Conservation (phyloP, 495 filamentous ascomycete genomes). For the Lasiosphaeria hispida region DNA sequence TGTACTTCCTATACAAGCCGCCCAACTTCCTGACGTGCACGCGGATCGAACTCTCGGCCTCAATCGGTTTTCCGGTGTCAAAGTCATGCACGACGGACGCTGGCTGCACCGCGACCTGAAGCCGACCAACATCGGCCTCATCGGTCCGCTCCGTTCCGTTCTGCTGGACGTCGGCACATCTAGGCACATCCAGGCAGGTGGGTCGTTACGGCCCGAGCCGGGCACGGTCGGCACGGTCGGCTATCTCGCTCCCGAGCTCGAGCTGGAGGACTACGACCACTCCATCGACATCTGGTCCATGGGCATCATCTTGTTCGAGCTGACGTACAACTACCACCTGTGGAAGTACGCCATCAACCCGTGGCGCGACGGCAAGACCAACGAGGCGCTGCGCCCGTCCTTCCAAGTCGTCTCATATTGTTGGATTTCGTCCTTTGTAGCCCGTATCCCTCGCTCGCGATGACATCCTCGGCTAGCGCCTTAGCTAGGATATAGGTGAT, state of each 20-base stretch:
- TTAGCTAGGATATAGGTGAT: too few relatives aligned
- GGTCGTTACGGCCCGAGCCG: conserved; percentile 15
- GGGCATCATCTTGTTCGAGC: conserved; percentile 15
- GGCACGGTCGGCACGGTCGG: conserved; percentile 16
- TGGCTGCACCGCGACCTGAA: conserved; percentile 13
- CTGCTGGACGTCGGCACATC: conserved; percentile 18
- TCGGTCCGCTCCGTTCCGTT: conserved; percentile 12
- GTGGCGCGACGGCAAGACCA: conserved; percentile 5
- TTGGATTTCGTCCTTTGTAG: too few relatives aligned
- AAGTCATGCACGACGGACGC: conserved; percentile 3
- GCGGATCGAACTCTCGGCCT: conserved; percentile 13
- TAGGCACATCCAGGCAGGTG: conserved; percentile 3
- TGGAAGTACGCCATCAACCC: conserved; percentile 13
- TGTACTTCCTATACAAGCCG: conserved; percentile 20
- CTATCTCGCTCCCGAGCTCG: conserved; percentile 23
- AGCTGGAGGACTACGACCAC: conserved; percentile 15
- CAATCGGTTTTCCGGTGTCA: conserved; percentile 12
- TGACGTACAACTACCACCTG: conserved; percentile 18
- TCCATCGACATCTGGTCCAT: conserved; percentile 23
- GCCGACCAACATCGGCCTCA: conserved; percentile 12
- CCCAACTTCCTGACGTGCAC: conserved; percentile 16
- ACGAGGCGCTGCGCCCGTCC: conserved; percentile 4
- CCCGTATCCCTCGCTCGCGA: too few relatives aligned
- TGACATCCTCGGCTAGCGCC: too few relatives aligned
- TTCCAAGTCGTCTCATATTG: too few relatives aligned